Conservation (phyloP, 306 rosid species). For the Trifolium fragiferum region DNA sequence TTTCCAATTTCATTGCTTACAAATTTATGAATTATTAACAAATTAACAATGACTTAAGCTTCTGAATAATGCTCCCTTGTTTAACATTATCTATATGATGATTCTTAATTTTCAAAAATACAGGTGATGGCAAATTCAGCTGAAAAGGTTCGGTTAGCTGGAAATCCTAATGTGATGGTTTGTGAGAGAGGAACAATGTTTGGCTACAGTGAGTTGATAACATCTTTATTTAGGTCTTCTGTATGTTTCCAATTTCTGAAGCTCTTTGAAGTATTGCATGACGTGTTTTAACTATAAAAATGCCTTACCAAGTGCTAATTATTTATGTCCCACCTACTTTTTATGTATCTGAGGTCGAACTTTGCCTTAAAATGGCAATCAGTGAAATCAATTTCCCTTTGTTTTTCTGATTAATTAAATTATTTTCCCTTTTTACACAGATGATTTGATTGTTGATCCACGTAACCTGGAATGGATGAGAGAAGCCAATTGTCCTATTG, state of each 20-base stretch:
- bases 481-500: conserved; percentile 92
- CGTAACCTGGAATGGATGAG: conserved; percentile 91
- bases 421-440: conserved; percentile 50
- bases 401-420: conserved; percentile 30
- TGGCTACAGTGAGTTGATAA: conserved; percentile 90
- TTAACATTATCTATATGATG: conserved; percentile 28
- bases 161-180: conserved; percentile 96
- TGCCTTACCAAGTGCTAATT: conserved; percentile 24
- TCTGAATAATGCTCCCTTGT: not conserved
- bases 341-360: conserved; percentile 31
- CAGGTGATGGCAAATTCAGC: conserved; percentile 94
- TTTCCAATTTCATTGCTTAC: conserved; percentile 24
- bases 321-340: not conserved
- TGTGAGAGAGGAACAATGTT: conserved; percentile 99
- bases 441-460: conserved; percentile 96
- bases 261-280: conserved; percentile 17
- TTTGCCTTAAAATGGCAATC: conserved; percentile 32
- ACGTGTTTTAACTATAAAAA: conserved; percentile 23
- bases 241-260: conserved; percentile 28
- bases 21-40: conserved; percentile 20
- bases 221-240: conserved; percentile 26
- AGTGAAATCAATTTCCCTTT: not conserved
- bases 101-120: conserved; percentile 33
- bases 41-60: not conserved
- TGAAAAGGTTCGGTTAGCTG: conserved; percentile 91